Base-by-base conservation (phyloP, 2,329 filamentous ascomycete species). In the Cladosporium sp. region DNA sequence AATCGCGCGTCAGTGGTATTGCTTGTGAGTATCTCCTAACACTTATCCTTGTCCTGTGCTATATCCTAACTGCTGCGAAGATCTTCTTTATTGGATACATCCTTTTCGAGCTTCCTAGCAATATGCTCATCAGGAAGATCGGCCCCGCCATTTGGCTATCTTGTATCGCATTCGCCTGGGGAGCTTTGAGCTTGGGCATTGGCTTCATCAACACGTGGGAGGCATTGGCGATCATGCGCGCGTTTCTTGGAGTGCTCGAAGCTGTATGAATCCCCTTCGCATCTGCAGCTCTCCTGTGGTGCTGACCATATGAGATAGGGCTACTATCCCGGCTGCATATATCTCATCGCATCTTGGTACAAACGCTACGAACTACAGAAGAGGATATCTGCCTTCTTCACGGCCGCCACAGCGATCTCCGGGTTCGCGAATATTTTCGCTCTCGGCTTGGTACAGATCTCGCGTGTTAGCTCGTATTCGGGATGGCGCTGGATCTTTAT, bases 181-280 rank as follows among this genome's bases (percentile, higher is more conserved):
- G 87, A 15, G 77, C 70, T 2, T 79, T 83, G 64, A 88, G 88
- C 82, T 83, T 89, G 28, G 72, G 86, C 2, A 88, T 90, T 83
- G 88, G 86, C 6, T 90, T 90, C 66, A 81, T 83, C 59, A 75
- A 82, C 24, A 77, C 79, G n/a, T 88, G 83, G 77, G 69, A 74
- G 1, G 74, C 82, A 26, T 75, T 90, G 49, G 79, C 85, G 0
- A 86, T 78, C 0, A 75, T 88, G 44, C 80, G 88, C 59, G 78
- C 86, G 0, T 61, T 91, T 6, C 80, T 90, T 14, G 89, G 89
- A 63, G 67, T 88, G 2, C 81, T 90, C 32, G 89, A 91, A 55
- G 69, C 86, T 18, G 86, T 89, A 0, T 90, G 64, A 58, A n/a
- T 66, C 65, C 30, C 11, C 73, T 15, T 59, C 7, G 21, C 8